Base-by-base conservation (phyloP, 2,329 filamentous ascomycete genomes). In the Xylaria sp. region DNA sequence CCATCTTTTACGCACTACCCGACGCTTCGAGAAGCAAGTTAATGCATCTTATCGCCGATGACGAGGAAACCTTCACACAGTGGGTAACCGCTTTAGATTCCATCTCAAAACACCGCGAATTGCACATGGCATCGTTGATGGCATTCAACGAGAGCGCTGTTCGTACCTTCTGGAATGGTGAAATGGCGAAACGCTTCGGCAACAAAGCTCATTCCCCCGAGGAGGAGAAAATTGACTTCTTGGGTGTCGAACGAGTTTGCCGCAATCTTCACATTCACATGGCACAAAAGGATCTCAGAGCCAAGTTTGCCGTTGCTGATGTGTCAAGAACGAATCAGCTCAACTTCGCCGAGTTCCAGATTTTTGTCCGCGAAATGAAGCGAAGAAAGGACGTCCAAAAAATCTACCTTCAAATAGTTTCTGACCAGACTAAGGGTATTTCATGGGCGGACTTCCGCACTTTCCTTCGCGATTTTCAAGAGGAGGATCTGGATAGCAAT, bases 261-360 rank as follows among this genome's bases (percentile, higher is more conserved):
- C 89, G 89, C 61, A 92, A 88, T 69, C 79, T 97, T 52, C 92
- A 97, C 72, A 96, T 99, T 68, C 92, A 97, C 73, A 91, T 90
- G 69, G 89, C 91, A 1, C 85, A 87, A 62, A 83, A 84, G 57
- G 87, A 89, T 51, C 79, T 97, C 3, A 85, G 84, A 58, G 79
- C 82, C 37, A 90, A 89, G 67, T 97, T 97, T 68, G 79, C 83
- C 59, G 81, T 84, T 60, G 90, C 89, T 4, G 90, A 93, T 69
- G 76, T 77, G n/a, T 80, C 82, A 23, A 76, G 78, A 54, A 83
- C 80, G 1, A 87, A 87, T 23, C 83, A 81, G 55, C 79, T 99
- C 56, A 87, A 89, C 70, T 96, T 91, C 69, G 72, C 78, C 23
- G 88, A 96, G 68, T 99, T 97, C 73, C 84, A 90, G 68, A 82